Evolutionary conservation across 495 filamentous ascomycete genomes (phyloP), one percentile per base, ranked within the genome.

Genomic region (Penicillium daleae): DNA sequence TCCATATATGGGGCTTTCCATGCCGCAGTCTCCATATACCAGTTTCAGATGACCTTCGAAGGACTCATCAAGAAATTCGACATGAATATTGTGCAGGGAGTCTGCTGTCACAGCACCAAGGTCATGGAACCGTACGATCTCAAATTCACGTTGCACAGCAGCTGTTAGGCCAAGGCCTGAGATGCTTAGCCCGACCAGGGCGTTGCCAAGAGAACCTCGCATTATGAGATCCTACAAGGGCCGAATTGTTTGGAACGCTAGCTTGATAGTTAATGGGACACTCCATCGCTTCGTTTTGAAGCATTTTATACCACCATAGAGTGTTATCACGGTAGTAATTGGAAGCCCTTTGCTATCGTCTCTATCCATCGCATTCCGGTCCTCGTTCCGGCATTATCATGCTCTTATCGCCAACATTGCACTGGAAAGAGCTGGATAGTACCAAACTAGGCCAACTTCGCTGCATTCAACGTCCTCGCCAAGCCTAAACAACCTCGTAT

Each of bases 61-160:
- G 7, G 27, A 29, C 1, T 53, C 27, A 29, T 76, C 72, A 19
- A 66, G 39, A 33, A 75, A 69, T 13, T 74, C 66, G 2, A 77
- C 35, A 39, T 75, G 66, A 19, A 75, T 60, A 40, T 77, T 77
- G 44, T 77, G 71, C 54, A 77, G 51, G 1, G 74, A 75, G 57
- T 72, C 71, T 1, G 73, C 65, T 0, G 69, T 73, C 21, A 74
- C 65, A 37, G 48, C 48, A 22, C 35, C 42, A 29, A 42, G 59
- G 9, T 56, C 37, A 37, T 63, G 56, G 40, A 70, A 63, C 21
- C 65, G 59, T 21, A 70, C 49, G 6, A 61, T 48, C 26, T 64
- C 65, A 27, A 51, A 27, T 56, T 63, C 57, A 49, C 66, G 46
- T 49, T 52, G 55, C n/a, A 58, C 60, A 24, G 62, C 39, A 29